phyloP scores from a whole-genome alignment of 73 alveolate genomes.

The Symbiodinium pilosum region DNA sequence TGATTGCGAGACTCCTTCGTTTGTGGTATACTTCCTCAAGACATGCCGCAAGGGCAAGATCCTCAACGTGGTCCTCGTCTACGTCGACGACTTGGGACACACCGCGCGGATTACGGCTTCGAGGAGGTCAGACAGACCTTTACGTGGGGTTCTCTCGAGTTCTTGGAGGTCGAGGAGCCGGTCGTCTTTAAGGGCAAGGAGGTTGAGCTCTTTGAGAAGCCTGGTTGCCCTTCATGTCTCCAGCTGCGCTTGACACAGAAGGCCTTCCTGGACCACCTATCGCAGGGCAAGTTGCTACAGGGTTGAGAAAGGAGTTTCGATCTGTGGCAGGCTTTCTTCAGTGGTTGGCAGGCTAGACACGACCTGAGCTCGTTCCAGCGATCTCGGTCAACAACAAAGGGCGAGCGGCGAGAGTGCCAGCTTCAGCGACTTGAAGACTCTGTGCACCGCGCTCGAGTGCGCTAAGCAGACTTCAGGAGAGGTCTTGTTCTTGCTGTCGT shows the following conservation, averaged over 20 bases:
- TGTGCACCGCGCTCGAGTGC: neutral
- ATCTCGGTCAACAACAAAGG: neutral
- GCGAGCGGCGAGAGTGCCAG: neutral
- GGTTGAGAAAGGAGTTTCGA: neutral
- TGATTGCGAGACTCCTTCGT: neutral
- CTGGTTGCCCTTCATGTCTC: too few relatives aligned
- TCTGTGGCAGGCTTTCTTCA: neutral
- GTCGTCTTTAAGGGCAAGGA: slow-evolving; percentile 37
- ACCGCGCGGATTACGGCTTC: neutral
- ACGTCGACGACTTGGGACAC: slow-evolving; percentile 24
- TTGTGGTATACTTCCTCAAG: too few relatives aligned
- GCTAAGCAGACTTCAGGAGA: neutral
- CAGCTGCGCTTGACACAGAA: neutral
- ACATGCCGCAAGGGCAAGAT: neutral
- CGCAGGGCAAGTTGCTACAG: neutral
- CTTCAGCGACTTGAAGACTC: neutral
- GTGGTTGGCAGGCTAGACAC: neutral
- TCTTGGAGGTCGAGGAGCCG: neutral
- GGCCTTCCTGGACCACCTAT: neutral
- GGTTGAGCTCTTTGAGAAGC: neutral
- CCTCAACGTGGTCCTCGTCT: neutral
- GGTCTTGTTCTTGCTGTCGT: neutral
- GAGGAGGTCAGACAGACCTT: neutral
- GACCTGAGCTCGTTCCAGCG: neutral
- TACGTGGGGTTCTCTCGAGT: neutral